These are phyloP conservation scores for Choanephora cucurbitarum DNA, from an alignment of 371 early-diverging fungal species.

Conservation along the genomic window DNA sequence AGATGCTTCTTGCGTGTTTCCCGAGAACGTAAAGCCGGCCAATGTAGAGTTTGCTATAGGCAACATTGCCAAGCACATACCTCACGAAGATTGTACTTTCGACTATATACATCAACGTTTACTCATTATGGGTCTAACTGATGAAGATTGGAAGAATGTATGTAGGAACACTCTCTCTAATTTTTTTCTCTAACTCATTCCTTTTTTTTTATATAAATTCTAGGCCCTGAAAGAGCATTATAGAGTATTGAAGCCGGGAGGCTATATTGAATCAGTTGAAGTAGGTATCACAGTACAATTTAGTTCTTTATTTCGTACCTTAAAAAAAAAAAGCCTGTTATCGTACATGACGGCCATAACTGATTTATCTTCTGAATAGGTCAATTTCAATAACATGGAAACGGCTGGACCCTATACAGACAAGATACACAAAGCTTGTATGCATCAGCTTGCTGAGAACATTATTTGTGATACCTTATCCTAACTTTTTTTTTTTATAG, in stretches of 20 bases:
- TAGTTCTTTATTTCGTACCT: background rate
- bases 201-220: background rate
- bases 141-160: conserved; percentile 36
- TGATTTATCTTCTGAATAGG: too few species aligned
- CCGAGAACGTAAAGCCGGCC: conserved; percentile 43
- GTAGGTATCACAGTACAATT: conserved; percentile 7
- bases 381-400: too few species aligned
- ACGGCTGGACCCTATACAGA: too few species aligned
- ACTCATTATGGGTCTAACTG: conserved; percentile 32
- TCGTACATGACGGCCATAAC: too few species aligned
- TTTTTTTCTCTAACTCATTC: too few species aligned
- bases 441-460: too few species aligned
- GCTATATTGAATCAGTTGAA: conserved; percentile 42
- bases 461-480: too few species aligned
- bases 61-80: conserved; percentile 55
- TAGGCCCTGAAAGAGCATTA: conserved; percentile 27
- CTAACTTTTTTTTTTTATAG: conserved; percentile 1
- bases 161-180: background rate
- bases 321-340: too few species aligned
- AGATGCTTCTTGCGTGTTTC: conserved; percentile 45
- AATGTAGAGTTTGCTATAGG: conserved; percentile 52
- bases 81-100: conserved; percentile 55
- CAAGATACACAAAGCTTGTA: conserved; percentile 4
- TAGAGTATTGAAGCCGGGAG: conserved; percentile 46
- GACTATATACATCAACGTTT: conserved; percentile 59